Base-by-base conservation (phyloP, 805 yeast genomes). In the Schwanniomyces polymorphus region DNA sequence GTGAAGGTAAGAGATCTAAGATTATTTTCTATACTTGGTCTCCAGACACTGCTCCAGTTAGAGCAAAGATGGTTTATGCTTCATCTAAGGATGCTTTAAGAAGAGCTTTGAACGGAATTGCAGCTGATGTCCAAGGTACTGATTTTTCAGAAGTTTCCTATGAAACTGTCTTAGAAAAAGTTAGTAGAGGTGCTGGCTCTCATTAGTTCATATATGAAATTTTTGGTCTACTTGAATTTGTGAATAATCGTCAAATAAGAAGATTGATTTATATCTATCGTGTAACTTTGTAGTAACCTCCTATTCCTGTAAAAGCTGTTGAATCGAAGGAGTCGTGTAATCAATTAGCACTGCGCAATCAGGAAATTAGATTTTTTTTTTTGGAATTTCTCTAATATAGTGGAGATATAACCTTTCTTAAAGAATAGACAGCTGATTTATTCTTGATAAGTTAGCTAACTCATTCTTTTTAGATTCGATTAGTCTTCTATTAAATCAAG, bases 61-160 rank as follows among this genome's bases (percentile, higher is more conserved):
- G 95, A 79, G 71, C 91, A 60, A 94, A 94, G 87, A 94, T 94
- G 99, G 88, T 92, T 53, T 92, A 91, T 78, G 98, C 99, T 41
- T 84, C 97, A n/a, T 91, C 98, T 51, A 91, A 91, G 76, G 98
- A 91, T 63, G 97, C 97, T 42, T 82, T 94, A 65, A 92, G 98
- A 81, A 90, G 97, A 76, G 92, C 99, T 47, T 80, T 94, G 66
- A 92, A 88, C 70, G 99, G 99, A 72, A 84, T 94, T 58, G 78
- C 97, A 48, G 72, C 96, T 58, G 99, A 94, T 66, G 80, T 94
- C 64, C 99, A 94, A 79, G 99, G 98, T 67, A 94, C 99, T 49
- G 99, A 94, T 73, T 91, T 85, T 75, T 85, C 95, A 53, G 99
- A 94, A 80, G 97, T 94, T 58, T 88, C 96, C 55, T 89, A 86